Conservation (phyloP, 1,284 basidiomycete genomes). For the Pseudozyma pruni region DNA sequence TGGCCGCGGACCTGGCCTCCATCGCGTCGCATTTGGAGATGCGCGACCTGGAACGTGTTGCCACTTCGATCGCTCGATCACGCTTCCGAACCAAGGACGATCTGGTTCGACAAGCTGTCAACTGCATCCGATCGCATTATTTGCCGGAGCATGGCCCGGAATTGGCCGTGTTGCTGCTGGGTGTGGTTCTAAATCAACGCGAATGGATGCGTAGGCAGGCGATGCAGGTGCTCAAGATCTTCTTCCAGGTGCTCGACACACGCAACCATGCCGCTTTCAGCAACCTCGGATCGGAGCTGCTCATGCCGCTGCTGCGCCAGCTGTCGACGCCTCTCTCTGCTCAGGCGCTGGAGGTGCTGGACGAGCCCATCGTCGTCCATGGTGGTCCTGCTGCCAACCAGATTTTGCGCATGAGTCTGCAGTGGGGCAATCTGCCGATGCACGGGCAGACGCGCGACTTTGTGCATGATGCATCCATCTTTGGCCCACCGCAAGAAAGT, state of each 20-base stretch:
- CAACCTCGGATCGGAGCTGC: slow-evolving; percentile 81
- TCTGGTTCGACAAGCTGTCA: slow-evolving; percentile 87
- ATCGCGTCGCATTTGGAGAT: slow-evolving; percentile 80
- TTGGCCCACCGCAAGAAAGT: slow-evolving; percentile 57
- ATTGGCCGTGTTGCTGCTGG: slow-evolving; percentile 82
- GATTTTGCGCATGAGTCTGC: slow-evolving; percentile 81
- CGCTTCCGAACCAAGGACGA: slow-evolving; percentile 93
- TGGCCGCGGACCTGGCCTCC: slow-evolving; percentile 79
- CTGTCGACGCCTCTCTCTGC: slow-evolving; percentile 84
- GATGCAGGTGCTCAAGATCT: slow-evolving; percentile 86
- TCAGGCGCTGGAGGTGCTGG: slow-evolving; percentile 88
- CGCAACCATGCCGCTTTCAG: slow-evolving; percentile 75
- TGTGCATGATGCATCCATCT: slow-evolving; percentile 51
- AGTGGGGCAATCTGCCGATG: slow-evolving; percentile 49
- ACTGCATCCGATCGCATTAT: slow-evolving; percentile 84
- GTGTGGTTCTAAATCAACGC: slow-evolving; percentile 84
- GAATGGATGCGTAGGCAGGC: slow-evolving; percentile 83
- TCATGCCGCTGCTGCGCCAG: slow-evolving; percentile 88
- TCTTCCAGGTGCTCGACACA: slow-evolving; percentile 86
- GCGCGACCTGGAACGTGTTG: slow-evolving; percentile 82
- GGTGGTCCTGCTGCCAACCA: slow-evolving; percentile 81
- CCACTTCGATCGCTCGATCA: slow-evolving; percentile 85
- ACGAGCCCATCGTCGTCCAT: slow-evolving; percentile 82
- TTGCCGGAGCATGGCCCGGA: slow-evolving; percentile 75
- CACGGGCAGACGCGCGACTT: slow-evolving; percentile 42